Percentiles rank a stretch among this genome's conserved stretches.
Evolutionary conservation across 202 grass and related monocot species (phyloP).

Genomic region (Zoysia matrella): DNA sequence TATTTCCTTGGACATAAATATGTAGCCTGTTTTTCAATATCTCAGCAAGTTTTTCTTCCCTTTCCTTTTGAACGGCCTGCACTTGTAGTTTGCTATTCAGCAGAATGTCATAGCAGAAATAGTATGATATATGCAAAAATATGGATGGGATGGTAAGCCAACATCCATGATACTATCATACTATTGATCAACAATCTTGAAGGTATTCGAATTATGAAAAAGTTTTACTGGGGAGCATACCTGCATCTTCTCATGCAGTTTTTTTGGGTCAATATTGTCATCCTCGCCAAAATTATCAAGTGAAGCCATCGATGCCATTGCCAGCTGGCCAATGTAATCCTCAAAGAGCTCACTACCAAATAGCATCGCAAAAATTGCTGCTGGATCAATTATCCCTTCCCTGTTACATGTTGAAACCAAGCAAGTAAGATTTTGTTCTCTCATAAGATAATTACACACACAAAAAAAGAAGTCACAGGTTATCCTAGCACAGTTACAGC

Average conservation of each 20-base stretch:
- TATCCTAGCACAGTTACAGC: conserved; percentile 6
- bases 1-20: conserved; percentile 85
- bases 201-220: background rate
- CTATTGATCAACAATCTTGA: conserved; percentile 29
- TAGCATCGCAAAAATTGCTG: conserved; percentile 96
- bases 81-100: conserved; percentile 33
- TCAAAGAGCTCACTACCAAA: conserved; percentile 98
- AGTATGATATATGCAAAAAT: conserved; percentile 40
- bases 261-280: conserved; percentile 73
- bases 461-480: background rate
- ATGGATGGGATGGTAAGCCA: conserved; percentile 20
- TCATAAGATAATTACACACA: background rate
- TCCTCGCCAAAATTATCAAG: conserved; percentile 87
- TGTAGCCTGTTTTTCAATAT: conserved; percentile 73
- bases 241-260: conserved; percentile 86
- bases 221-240: conserved; percentile 50
- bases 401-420: conserved; percentile 51
- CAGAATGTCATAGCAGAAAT: conserved; percentile 24
- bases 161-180: conserved; percentile 16
- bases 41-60: background rate
- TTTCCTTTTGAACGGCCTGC: conserved; percentile 34
- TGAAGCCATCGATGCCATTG: conserved; percentile 96
- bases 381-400: conserved; percentile 96
- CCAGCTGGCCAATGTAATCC: conserved; percentile 96
- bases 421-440: conserved; percentile 16